Base-by-base conservation (phyloP, 345 rosid genomes). In the Syzygium aqueum region DNA sequence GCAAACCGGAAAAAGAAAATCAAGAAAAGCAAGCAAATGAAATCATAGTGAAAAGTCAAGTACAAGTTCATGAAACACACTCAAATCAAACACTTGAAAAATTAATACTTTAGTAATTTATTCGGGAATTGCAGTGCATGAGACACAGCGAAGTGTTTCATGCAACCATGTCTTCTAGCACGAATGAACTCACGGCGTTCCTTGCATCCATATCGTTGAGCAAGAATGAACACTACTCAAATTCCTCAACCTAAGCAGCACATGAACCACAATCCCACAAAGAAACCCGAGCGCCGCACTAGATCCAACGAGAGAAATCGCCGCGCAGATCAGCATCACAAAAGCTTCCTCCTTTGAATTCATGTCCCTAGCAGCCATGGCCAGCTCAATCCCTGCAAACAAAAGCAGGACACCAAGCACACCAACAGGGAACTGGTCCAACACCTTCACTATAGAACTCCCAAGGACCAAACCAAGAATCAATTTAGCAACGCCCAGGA, bases 301-400 rank as follows among this genome's bases (percentile, higher is more conserved):
- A 8, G 98, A 95, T 5, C 96, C 96, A 11, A 92, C 87, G 7
- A 96, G 93, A 46, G 96, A 95, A 53, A 93, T 96, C 0, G 97
- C 93, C 0, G 96, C 88, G 84, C 95, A 94, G 28, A 91, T 87
- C 86, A 95, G 93, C 97, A 96, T 95, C 14, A 94, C 96, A 89
- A 95, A 94, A 0, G 93, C 80, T 85, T 94, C 94, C 90, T 92
- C 94, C 91, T 97, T 95, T 10, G 96, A 88, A 23, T 90, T 94
- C 95, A 95, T 94, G 87, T 97, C 99, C 84, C 94, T 96, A 3
- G 94, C 87, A 85, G 95, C 94, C 95, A 97, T 93, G 27, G 97
- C 97, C 82, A 96, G 92, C 82, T 96, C 99, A 43, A 95, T 88
- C 85, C 98, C 98, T 5, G 99, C 96, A 91, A 94, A 94, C 86